Conservation (phyloP, 2,329 filamentous ascomycete genomes). For the Byssoonygena ceratinophila region DNA sequence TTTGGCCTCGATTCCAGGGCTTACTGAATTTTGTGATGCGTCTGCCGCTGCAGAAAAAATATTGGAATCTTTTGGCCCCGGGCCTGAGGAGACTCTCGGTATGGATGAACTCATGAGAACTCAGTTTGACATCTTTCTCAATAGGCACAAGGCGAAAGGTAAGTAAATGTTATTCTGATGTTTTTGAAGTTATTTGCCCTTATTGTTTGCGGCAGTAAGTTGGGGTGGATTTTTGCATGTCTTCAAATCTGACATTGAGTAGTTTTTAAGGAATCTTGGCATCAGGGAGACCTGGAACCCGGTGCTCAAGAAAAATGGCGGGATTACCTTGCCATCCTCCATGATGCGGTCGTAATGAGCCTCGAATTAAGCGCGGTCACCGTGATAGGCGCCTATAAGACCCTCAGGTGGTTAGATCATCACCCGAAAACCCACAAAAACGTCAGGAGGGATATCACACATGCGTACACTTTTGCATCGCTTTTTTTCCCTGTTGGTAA, state of each 20-base stretch:
- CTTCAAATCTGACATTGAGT: not conserved
- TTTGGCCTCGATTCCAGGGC: not conserved
- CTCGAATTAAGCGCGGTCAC: slow-evolving; percentile 14
- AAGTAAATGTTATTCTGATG: slow-evolving; percentile 8
- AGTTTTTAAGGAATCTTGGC: slow-evolving; percentile 38
- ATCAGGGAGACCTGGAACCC: slow-evolving; percentile 37
- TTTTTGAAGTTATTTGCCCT: too few species aligned
- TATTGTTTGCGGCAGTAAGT: too few species aligned
- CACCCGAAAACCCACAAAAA: slow-evolving; percentile 27
- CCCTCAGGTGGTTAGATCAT: slow-evolving; percentile 21
- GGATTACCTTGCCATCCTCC: slow-evolving; percentile 30
- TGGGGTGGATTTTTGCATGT: too few species aligned
- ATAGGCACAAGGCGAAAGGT: slow-evolving; percentile 30
- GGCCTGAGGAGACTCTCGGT: not conserved
- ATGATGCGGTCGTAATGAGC: slow-evolving; percentile 19
- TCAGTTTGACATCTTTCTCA: slow-evolving; percentile 24
- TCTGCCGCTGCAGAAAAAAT: slow-evolving; percentile 3
- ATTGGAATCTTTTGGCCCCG: slow-evolving; percentile 5
- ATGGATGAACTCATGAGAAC: slow-evolving; percentile 12
- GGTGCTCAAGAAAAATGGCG: slow-evolving; percentile 31
- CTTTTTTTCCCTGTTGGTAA: slow-evolving; percentile 30
- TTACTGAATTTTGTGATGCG: not conserved
- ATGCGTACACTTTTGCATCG: slow-evolving; percentile 30
- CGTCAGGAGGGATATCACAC: slow-evolving; percentile 31
- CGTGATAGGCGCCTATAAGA: slow-evolving; percentile 7